Base-by-base conservation (phyloP, 441 rosid species). In the Erodium texanum region DNA sequence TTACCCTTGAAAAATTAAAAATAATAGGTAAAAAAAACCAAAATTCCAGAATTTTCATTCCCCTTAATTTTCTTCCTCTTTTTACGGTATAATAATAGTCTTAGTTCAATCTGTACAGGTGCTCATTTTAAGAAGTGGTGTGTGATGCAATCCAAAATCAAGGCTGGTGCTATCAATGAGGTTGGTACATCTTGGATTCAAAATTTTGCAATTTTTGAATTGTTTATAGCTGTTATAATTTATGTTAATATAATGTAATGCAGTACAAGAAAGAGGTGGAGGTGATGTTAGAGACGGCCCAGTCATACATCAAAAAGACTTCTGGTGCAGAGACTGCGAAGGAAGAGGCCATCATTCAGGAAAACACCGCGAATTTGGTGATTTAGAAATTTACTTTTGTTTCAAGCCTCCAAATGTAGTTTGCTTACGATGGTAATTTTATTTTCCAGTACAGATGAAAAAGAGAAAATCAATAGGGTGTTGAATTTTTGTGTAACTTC, bases 71-170 rank as follows among this genome's bases (percentile, higher is more conserved):
- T 27, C 1, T 27, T 27, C 29, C 29, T 27, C 29, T 1, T 27
- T 27, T 1, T 27, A 27, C 29, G 29, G 29, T 27, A 27, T 27
- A 27, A 27, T 27, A 27, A 4, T 1, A 27, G 4, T n/a, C n/a
- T n/a, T n/a, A n/a, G n/a, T n/a, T n/a, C 5, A 3, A 43, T 9
- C n/a, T 36, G 22, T 22, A 71, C 82, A 94, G 99, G 99, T 79
- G 98, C 89, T 34, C 99, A 94, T 83, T 88, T 94, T 71, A 94
- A 92, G 86, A 94, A 94, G 79, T 94, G 99, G 98, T 94, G 97
- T 63, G 86, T 94, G 63, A 94, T 94, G 99, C 99, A 94, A 75
- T 89, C 97, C n/a, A 94, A 94, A 78, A 92, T 92, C 41, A 92
- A 73, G 82, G 62, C 98, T 36, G 93, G 98, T 10, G 94, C 99